Percentiles rank a stretch among this genome's conserved stretches.
These are phyloP conservation scores for Salix viminalis DNA, from an alignment of 345 rosid genomes.

Conservation along the genomic window DNA sequence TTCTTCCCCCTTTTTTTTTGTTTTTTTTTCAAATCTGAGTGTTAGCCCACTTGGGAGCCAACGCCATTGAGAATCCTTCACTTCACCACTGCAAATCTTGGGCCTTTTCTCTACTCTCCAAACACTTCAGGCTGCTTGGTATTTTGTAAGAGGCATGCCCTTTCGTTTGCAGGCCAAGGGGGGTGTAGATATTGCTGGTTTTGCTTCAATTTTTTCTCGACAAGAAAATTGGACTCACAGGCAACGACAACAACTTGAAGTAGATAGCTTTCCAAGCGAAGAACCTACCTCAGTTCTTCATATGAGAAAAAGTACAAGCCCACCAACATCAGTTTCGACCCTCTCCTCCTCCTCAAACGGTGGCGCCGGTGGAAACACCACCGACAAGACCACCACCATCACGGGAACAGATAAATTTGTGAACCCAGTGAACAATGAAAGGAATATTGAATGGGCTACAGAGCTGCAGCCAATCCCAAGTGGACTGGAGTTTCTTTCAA, in stretches of 20 bases:
- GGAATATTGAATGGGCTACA: slow-evolving; percentile 45
- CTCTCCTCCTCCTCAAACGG: slow-evolving; percentile 59
- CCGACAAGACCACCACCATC: slow-evolving; percentile 19
- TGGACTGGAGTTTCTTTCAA: slow-evolving; percentile 30
- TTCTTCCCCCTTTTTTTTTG: background rate
- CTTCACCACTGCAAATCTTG: slow-evolving; percentile 1
- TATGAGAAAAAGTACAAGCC: slow-evolving; percentile 62
- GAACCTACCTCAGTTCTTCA: slow-evolving; percentile 45
- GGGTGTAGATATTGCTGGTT: slow-evolving; percentile 31
- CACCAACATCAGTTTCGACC: slow-evolving; percentile 60
- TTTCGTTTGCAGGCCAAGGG: slow-evolving; percentile 36
- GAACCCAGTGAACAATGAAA: slow-evolving; percentile 14
- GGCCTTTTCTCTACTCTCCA: slow-evolving; percentile 9
- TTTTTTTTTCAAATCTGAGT: slow-evolving; percentile 5
- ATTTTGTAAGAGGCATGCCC: slow-evolving; percentile 29
- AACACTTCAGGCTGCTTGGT: background rate
- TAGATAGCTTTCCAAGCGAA: slow-evolving; percentile 17
- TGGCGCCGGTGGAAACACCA: slow-evolving; percentile 25
- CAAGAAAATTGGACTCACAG: slow-evolving; percentile 31
- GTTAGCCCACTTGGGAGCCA: background rate
- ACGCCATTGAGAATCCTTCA: background rate
- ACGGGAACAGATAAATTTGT: slow-evolving; percentile 13
- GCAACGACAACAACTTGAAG: slow-evolving; percentile 16
- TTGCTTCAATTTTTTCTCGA: slow-evolving; percentile 32
- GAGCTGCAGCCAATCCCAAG: slow-evolving; percentile 37